A percentile compares a stretch with the other conserved stretches of the same genome.
Conservation (phyloP, 1,284 basidiomycete species). For the Inonotus obliquus region DNA sequence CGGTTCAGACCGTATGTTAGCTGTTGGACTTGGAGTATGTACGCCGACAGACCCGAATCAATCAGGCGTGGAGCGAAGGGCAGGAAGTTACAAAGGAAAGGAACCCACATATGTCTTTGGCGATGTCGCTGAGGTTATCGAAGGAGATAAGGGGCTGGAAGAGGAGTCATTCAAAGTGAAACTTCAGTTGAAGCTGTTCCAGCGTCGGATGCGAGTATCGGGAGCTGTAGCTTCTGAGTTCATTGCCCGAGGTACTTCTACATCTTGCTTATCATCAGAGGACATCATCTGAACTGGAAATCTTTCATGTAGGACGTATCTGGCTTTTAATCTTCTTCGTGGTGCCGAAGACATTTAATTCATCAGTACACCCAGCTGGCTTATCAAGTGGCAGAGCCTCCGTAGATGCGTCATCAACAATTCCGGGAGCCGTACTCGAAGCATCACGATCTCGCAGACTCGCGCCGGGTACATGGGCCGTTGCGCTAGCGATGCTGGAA, state of each 20-base stretch:
- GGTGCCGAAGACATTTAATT: conserved; percentile 20
- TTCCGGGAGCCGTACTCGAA: neutral
- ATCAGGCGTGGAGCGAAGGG: neutral
- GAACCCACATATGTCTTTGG: neutral
- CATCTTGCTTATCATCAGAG: neutral
- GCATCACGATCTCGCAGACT: conserved; percentile 11
- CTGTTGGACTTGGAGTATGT: conserved; percentile 24
- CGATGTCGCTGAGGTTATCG: conserved; percentile 32
- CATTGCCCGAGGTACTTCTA: conserved; percentile 54
- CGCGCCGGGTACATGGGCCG: conserved; percentile 49
- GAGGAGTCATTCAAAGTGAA: conserved; percentile 50
- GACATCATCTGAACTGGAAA: neutral
- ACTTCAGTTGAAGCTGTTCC: conserved; percentile 56
- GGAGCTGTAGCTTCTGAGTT: conserved; percentile 54
- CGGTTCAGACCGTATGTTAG: conserved; percentile 52
- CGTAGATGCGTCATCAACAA: neutral
- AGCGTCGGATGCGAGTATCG: conserved; percentile 65
- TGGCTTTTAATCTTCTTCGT: conserved; percentile 56
- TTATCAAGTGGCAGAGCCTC: neutral
- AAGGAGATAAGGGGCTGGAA: conserved; percentile 32
- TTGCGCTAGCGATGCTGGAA: conserved; percentile 48
- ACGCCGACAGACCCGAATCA: neutral
- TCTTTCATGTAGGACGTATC: conserved; percentile 48
- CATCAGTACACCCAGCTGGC: neutral
- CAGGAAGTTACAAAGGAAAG: neutral